Evolutionary conservation across 2,329 filamentous ascomycete genomes (phyloP), one percentile per base, ranked within the genome.

Genomic region (Emericellopsis cladophorae): DNA sequence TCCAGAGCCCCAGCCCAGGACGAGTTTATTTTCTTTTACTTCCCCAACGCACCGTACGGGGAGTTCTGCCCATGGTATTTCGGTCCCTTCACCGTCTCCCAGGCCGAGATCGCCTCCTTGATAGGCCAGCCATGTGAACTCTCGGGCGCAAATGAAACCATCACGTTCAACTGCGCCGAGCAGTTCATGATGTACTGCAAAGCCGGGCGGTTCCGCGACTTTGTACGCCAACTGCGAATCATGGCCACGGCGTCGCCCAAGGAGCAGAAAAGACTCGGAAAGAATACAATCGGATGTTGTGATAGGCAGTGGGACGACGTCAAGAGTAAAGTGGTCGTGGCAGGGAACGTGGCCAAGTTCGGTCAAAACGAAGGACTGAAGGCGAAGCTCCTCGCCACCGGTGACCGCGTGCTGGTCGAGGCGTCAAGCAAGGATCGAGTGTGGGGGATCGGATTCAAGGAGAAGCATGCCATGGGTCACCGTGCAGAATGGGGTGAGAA

Each of bases 131-230:
- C 36, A 12, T 29, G 26, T 12, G 26, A 29, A 9, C 42, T 39
- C 8, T 43, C 46, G 6, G 38, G 41, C 4, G 39, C 40, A 5
- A 15, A 36, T 7, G n/a, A 22, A 7, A 16, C 39, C 37, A 50
- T 60, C 40, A 50, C 46, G 4, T 62, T 64, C 47, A 48, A 43
- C 41, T 60, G 55, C 40, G 56, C 56, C 5, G 61, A 64, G 46
- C 60, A 64, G 42, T 64, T 61, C 47, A 64, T 64, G 59, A 64
- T 62, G 61, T 63, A 55, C 46, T 59, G 57, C 53, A 63, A 64
- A 49, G 60, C 61, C 6, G 51, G 49, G 9, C 52, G 52, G 7
- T 64, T 64, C 45, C 37, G 46, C 42, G 59, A 64, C 47, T 38
- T 24, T 14, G 42, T 40, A 4, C 44, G 47, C 3, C 49, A 53